phyloP scores from a whole-genome alignment of 768 basidiomycete species.

The Amanita muscaria region DNA sequence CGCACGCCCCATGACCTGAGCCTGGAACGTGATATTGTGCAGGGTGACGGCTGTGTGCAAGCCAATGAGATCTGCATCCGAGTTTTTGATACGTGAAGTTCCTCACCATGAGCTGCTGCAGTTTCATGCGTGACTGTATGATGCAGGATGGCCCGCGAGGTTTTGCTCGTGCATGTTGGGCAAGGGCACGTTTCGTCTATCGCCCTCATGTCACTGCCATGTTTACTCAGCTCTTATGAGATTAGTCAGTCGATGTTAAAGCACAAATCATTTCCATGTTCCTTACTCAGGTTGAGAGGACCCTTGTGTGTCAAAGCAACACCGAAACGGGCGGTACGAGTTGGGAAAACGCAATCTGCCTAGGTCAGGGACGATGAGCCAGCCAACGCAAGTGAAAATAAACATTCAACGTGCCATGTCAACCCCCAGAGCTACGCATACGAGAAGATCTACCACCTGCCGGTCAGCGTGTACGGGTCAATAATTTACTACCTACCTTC shows the following conservation, averaged over 20 bases:
- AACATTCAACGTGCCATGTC: slow-evolving; percentile 66
- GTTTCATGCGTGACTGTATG: slow-evolving; percentile 76
- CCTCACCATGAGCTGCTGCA: slow-evolving; percentile 72
- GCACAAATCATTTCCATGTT: background rate
- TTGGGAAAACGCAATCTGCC: slow-evolving; percentile 94
- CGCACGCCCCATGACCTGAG: slow-evolving; percentile 78
- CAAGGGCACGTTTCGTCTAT: slow-evolving; percentile 79
- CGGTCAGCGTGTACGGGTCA: background rate
- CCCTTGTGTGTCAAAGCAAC: slow-evolving; percentile 79
- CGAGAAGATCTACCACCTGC: slow-evolving; percentile 57
- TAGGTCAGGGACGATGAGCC: slow-evolving; percentile 18
- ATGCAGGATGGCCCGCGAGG: slow-evolving; percentile 67
- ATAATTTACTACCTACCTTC: slow-evolving; percentile 46
- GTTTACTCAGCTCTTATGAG: slow-evolving; percentile 52
- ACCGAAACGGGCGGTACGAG: slow-evolving; percentile 85
- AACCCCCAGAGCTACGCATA: slow-evolving; percentile 85
- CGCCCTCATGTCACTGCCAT: slow-evolving; percentile 57
- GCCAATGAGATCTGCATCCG: slow-evolving; percentile 9
- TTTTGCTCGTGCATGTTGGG: slow-evolving; percentile 66
- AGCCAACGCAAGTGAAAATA: background rate
- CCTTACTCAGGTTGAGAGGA: slow-evolving; percentile 73
- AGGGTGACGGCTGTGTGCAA: slow-evolving; percentile 56
- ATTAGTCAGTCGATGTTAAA: background rate
- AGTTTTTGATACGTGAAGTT: background rate
- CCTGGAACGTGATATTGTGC: slow-evolving; percentile 83